phyloP scores from a whole-genome alignment of 768 basidiomycete genomes.

The Termitomyces sp. region DNA sequence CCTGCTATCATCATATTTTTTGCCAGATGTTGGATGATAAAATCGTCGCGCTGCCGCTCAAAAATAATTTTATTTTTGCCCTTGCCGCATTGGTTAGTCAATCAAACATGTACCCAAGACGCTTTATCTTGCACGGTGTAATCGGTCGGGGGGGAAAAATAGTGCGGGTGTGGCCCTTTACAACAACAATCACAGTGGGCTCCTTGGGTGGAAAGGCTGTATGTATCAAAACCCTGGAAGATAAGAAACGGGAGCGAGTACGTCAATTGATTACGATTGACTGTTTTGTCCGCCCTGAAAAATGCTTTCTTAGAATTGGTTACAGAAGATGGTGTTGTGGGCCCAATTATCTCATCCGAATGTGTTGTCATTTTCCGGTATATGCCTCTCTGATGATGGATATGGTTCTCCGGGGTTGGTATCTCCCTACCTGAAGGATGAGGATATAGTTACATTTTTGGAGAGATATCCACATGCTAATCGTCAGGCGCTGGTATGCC shows the following conservation, averaged over 20 bases:
- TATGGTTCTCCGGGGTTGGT: not conserved
- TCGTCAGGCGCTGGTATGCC: not conserved
- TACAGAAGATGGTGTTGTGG: not conserved
- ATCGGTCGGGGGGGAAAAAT: not conserved
- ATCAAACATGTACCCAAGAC: not conserved
- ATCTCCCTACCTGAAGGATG: not conserved
- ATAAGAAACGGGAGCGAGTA: not conserved
- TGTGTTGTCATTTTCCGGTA: not conserved
- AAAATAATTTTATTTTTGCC: not conserved
- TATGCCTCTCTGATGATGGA: not conserved
- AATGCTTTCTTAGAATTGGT: not conserved
- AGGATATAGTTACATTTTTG: not conserved
- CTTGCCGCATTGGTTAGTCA: not conserved
- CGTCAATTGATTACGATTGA: not conserved
- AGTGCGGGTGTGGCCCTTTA: not conserved
- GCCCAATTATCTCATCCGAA: not conserved
- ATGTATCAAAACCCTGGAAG: not conserved
- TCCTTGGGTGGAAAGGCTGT: not conserved
- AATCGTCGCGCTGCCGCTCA: not conserved
- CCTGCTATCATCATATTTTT: too few relatives aligned
- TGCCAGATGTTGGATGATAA: not conserved
- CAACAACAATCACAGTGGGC: not conserved
- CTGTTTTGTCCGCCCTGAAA: not conserved
- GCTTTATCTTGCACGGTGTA: not conserved
- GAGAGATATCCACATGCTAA: not conserved